These are phyloP conservation scores for Fusarium sacchari DNA, from an alignment of 2,329 filamentous ascomycete species.

Conservation along the genomic window DNA sequence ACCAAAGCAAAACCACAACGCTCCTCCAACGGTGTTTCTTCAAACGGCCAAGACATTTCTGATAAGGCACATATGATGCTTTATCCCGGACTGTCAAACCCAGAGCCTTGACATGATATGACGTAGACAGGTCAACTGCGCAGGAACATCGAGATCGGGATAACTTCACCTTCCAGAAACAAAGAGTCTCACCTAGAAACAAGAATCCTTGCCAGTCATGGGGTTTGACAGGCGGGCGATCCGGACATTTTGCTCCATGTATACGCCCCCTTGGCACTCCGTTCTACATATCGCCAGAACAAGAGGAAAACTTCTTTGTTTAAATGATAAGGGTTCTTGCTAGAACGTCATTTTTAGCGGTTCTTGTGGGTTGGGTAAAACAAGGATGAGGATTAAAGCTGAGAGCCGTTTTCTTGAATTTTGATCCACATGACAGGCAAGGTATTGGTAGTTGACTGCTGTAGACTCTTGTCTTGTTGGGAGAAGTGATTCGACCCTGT, in stretches of 20 bases:
- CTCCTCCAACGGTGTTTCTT: background rate
- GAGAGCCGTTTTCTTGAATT: background rate
- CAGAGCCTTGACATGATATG: conserved; percentile 22
- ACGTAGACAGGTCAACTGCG: conserved; percentile 17
- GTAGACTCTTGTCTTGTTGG: background rate
- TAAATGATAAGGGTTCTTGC: conserved; percentile 2
- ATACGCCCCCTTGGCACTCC: background rate
- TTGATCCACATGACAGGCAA: conserved; percentile 9
- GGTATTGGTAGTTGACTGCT: background rate
- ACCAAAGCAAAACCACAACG: background rate
- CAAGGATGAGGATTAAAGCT: background rate
- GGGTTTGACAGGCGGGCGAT: background rate
- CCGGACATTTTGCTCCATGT: conserved; percentile 29
- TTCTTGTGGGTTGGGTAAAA: background rate
- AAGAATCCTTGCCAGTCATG: conserved; percentile 3
- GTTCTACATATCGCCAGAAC: background rate
- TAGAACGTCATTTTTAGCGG: conserved; percentile 29
- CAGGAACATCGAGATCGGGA: conserved; percentile 27
- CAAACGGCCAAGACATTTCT: background rate
- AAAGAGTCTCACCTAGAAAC: background rate
- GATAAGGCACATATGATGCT: conserved; percentile 16
- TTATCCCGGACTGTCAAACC: conserved; percentile 3
- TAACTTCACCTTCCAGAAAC: conserved; percentile 13
- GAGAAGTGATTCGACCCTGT: background rate
- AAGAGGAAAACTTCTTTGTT: background rate